Evolutionary conservation across 495 filamentous ascomycete species (phyloP).

Genomic region (Ramalina peruviana): DNA sequence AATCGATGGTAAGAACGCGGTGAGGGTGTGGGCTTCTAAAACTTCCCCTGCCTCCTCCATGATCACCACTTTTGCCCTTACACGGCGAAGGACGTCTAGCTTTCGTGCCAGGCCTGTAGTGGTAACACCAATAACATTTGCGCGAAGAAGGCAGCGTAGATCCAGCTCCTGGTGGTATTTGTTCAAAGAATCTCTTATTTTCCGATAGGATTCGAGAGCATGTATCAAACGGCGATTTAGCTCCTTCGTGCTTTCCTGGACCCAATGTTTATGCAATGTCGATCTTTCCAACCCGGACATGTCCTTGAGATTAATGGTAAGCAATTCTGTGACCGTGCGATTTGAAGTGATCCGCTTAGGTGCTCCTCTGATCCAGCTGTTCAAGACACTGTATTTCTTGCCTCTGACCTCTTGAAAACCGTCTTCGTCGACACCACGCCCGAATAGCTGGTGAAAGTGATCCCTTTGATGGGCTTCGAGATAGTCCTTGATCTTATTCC

Average conservation of each 20-base stretch:
- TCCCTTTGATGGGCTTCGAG: slow-evolving; percentile 6
- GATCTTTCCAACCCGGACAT: slow-evolving; percentile 20
- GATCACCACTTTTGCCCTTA: slow-evolving; percentile 53
- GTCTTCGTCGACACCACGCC: slow-evolving; percentile 11
- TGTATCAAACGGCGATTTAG: slow-evolving; percentile 22
- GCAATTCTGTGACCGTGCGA: slow-evolving; percentile 8
- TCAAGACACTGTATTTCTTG: slow-evolving; percentile 6
- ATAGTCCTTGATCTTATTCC: slow-evolving; percentile 10
- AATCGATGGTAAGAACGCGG: slow-evolving; percentile 51
- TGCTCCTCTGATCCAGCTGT: slow-evolving; percentile 9
- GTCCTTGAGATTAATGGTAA: slow-evolving; percentile 7
- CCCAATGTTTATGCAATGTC: slow-evolving; percentile 30
- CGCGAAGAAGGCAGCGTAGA: slow-evolving; percentile 21
- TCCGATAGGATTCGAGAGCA: slow-evolving; percentile 27
- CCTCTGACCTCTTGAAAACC: slow-evolving; percentile 14
- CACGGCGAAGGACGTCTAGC: slow-evolving; percentile 41
- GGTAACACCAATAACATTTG: slow-evolving; percentile 59
- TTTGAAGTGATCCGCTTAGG: slow-evolving; percentile 6
- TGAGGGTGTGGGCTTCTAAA: slow-evolving; percentile 54
- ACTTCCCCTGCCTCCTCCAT: slow-evolving; percentile 74
- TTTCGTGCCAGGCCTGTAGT: slow-evolving; percentile 61
- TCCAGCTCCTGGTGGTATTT: slow-evolving; percentile 23
- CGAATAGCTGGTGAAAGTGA: slow-evolving; percentile 20
- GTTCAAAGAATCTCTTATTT: slow-evolving; percentile 1
- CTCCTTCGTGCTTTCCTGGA: slow-evolving; percentile 24